These are phyloP conservation scores for Carex arenaria DNA, from an alignment of 202 grass and related monocot species.

Conservation along the genomic window DNA sequence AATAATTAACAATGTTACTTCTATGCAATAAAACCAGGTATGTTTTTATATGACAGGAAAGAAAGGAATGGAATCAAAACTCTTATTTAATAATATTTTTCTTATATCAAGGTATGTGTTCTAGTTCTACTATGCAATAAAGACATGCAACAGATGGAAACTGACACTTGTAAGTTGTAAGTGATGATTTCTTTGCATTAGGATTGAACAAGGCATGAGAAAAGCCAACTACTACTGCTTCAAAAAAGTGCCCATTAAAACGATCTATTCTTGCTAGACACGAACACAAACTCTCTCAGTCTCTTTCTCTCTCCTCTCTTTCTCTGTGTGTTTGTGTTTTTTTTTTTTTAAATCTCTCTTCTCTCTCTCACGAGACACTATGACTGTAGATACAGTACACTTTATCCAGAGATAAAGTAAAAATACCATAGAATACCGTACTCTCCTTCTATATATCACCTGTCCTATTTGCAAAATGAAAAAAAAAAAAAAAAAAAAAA, in stretches of 20 bases:
- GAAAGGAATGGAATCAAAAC: neutral
- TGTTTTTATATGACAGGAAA: neutral
- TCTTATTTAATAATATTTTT: neutral
- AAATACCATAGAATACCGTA: conserved; percentile 4
- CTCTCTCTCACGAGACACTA: conserved; percentile 24
- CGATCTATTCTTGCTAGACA: conserved; percentile 14
- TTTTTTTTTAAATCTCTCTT: too few species aligned
- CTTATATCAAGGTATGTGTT: neutral
- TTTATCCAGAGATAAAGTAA: conserved; percentile 20
- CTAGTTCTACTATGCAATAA: neutral
- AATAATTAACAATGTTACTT: too few species aligned
- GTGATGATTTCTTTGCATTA: neutral
- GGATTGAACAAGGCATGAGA: conserved; percentile 23
- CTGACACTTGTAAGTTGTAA: neutral
- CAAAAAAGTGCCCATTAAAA: conserved; percentile 17
- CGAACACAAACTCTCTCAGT: neutral
- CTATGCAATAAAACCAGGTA: too few species aligned
- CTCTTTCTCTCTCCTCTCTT: neutral
- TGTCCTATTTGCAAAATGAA: neutral
- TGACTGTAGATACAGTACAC: conserved; percentile 23
- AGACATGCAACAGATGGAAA: neutral
- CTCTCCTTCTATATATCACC: neutral
- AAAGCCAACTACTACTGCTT: neutral
- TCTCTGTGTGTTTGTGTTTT: neutral
- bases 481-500: neutral